Percentiles rank a stretch among this genome's conserved stretches.
Evolutionary conservation across 192 early-diverging fungal genomes (phyloP).

Genomic region (Coemansia asiatica): DNA sequence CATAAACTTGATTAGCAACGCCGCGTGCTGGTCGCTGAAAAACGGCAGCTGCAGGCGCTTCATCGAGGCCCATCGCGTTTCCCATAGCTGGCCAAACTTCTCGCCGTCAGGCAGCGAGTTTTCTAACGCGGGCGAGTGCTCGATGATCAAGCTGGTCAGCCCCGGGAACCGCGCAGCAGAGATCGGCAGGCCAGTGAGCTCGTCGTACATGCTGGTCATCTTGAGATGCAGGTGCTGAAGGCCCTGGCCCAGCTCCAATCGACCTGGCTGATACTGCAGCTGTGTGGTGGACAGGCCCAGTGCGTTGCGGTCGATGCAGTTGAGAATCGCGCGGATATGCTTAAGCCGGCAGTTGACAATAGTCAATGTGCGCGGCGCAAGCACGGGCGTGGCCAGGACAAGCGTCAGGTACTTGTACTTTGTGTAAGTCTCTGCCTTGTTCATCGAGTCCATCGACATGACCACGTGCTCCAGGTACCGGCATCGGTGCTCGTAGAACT

Average conservation of each 20-base stretch:
- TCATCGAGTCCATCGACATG: conserved; percentile 56
- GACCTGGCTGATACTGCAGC: conserved; percentile 49
- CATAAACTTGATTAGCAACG: conserved; percentile 52
- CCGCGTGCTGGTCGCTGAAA: conserved; percentile 49
- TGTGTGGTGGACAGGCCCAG: conserved; percentile 36
- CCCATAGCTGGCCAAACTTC: conserved; percentile 55
- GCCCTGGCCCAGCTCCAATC: conserved; percentile 33
- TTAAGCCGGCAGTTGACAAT: conserved; percentile 53
- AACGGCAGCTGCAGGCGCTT: conserved; percentile 53
- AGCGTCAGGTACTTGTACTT: conserved; percentile 55
- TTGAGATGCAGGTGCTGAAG: conserved; percentile 51
- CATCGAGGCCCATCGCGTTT: conserved; percentile 35
- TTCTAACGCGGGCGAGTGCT: conserved; percentile 53
- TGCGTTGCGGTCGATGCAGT: conserved; percentile 55
- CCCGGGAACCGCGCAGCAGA: conserved; percentile 41
- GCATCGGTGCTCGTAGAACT: conserved; percentile 55
- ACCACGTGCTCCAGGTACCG: conserved; percentile 51
- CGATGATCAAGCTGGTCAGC: conserved; percentile 48
- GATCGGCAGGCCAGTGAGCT: conserved; percentile 47
- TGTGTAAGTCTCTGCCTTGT: conserved; percentile 52
- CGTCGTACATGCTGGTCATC: conserved; percentile 52
- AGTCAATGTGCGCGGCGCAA: conserved; percentile 49
- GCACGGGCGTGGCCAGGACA: conserved; percentile 45
- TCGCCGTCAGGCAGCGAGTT: conserved; percentile 52
- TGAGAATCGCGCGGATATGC: conserved; percentile 52